A percentile compares a stretch with the other conserved stretches of the same genome.
These are phyloP conservation scores for Cichorium intybus DNA, from an alignment of 140 eudicot genomes.

Conservation along the genomic window DNA sequence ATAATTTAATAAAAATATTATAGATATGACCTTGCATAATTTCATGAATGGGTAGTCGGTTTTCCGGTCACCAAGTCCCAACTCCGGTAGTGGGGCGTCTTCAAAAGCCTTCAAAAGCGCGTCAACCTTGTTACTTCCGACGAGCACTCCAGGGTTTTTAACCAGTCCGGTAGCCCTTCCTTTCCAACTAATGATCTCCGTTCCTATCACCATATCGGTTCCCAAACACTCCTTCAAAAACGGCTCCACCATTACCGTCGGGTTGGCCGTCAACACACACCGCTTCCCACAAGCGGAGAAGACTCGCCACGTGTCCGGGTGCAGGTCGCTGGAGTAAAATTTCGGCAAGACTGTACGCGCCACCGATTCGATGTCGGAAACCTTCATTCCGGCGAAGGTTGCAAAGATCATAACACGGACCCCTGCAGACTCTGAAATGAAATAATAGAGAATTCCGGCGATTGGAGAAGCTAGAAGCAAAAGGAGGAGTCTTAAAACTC, in stretches of 20 bases:
- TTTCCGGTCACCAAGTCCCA: conserved; percentile 34
- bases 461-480: conserved; percentile 47
- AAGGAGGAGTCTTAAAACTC: conserved; percentile 42
- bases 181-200: conserved; percentile 37
- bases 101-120: conserved; percentile 26
- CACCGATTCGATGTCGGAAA: conserved; percentile 50
- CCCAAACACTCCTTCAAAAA: conserved; percentile 53
- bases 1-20: no score
- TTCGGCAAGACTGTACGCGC: conserved; percentile 60
- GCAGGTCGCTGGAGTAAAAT: conserved; percentile 52
- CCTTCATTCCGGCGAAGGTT: conserved; percentile 48
- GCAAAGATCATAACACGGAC: conserved; percentile 51
- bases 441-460: conserved; percentile 45
- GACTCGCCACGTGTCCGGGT: conserved; percentile 60
- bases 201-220: conserved; percentile 53
- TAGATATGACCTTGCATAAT: conserved; percentile 50
- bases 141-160: conserved; percentile 26
- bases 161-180: conserved; percentile 56
- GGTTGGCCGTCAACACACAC: conserved; percentile 54
- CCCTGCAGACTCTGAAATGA: conserved; percentile 56
- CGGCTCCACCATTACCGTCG: conserved; percentile 58
- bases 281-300: conserved; percentile 53
- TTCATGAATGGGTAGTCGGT: conserved; percentile 40
- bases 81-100: conserved; percentile 9
- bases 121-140: conserved; percentile 28